phyloP scores from a whole-genome alignment of 495 filamentous ascomycete genomes.

The Penicillium subrubescens region DNA sequence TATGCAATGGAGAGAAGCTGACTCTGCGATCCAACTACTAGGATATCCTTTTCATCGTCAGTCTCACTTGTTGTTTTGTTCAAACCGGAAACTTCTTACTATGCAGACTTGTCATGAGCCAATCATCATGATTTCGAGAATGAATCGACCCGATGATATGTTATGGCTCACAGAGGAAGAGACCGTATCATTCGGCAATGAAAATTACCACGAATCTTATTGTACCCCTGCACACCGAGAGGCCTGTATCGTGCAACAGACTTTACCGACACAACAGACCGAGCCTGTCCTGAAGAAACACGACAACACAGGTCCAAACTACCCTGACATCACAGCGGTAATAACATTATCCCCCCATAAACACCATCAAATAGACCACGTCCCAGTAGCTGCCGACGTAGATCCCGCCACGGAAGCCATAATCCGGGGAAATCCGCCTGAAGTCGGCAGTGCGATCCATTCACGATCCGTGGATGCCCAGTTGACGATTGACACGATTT shows the following conservation, averaged over 20 bases:
- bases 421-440: constrained; percentile 13
- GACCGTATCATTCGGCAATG: background rate
- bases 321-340: background rate
- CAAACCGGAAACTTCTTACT: background rate
- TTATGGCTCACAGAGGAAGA: background rate
- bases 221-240: background rate
- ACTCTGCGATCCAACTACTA: background rate
- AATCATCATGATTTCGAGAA: background rate
- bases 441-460: constrained; percentile 16
- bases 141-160: background rate
- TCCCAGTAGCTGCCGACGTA: background rate
- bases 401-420: constrained; percentile 16
- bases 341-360: background rate
- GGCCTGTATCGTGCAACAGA: background rate
- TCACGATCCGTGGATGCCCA: constrained; percentile 10
- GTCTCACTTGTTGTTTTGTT: background rate
- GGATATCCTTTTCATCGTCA: background rate
- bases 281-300: background rate
- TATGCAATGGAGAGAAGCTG: background rate
- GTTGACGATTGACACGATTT: constrained; percentile 4
- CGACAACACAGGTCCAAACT: background rate
- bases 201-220: background rate
- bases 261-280: too few relatives aligned
- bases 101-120: background rate
- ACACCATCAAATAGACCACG: too few relatives aligned